Percentiles rank a stretch among this genome's conserved stretches.
Evolutionary conservation across 1,139 yeast species (phyloP).

Genomic region (Kodamaea anthophila): DNA sequence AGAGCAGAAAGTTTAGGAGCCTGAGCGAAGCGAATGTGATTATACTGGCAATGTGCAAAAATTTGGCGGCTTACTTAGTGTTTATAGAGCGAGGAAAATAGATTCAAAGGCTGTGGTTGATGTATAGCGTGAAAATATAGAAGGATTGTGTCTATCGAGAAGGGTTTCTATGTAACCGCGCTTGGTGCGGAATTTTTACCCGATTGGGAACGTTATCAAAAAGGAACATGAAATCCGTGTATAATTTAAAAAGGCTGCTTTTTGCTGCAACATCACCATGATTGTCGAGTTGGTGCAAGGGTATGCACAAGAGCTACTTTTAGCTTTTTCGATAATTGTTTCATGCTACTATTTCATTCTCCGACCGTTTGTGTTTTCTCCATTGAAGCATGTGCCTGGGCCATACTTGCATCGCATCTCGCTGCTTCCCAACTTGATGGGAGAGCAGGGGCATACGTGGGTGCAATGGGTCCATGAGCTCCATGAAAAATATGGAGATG

Average conservation of each 20-base stretch:
- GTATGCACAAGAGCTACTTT: background rate
- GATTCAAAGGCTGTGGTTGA: too few relatives aligned
- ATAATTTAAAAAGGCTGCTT: too few relatives aligned
- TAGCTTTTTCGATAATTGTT: conserved; percentile 6
- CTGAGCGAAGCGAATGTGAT: too few relatives aligned
- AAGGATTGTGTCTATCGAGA: too few relatives aligned
- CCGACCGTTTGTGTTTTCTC: conserved; percentile 44
- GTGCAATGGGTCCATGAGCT: conserved; percentile 43
- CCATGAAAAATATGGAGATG: conserved; percentile 52
- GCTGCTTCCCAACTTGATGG: conserved; percentile 41
- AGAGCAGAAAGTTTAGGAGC: conserved; percentile 7
- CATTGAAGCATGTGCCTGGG: conserved; percentile 54
- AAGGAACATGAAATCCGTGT: too few relatives aligned
- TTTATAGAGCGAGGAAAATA: conserved; percentile 1
- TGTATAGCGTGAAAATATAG: too few relatives aligned
- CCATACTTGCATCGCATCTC: conserved; percentile 50
- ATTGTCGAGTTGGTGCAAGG: too few relatives aligned
- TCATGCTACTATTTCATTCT: conserved; percentile 26
- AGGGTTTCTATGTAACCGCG: too few relatives aligned
- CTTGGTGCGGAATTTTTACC: too few relatives aligned
- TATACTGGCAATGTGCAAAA: too few relatives aligned
- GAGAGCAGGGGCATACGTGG: conserved; percentile 50
- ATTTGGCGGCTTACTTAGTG: conserved; percentile 1
- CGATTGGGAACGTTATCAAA: too few relatives aligned
- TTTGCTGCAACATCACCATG: too few relatives aligned